Conservation (phyloP, 345 rosid genomes). For the Pistacia vera region DNA sequence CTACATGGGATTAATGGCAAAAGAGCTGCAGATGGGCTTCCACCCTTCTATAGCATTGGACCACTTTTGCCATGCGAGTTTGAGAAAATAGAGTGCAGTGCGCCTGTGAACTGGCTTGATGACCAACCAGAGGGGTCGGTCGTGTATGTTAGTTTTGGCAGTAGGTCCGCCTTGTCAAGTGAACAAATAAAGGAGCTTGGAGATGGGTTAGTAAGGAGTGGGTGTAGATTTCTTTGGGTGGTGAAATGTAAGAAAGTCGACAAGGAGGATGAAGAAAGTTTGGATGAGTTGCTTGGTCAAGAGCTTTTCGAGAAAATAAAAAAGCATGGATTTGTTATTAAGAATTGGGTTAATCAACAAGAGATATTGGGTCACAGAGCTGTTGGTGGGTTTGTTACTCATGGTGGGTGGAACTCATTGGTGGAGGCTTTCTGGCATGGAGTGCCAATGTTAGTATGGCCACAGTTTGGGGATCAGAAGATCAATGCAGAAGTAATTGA, state of each 20-base stretch:
- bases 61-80: conserved; percentile 34
- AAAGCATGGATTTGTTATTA: conserved; percentile 36
- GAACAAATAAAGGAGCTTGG: conserved; percentile 47
- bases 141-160: conserved; percentile 49
- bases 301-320: conserved; percentile 18
- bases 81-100: conserved; percentile 4
- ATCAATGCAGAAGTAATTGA: conserved; percentile 37
- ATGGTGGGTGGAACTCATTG: conserved; percentile 52
- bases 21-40: conserved; percentile 20
- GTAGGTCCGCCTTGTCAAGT: conserved; percentile 34
- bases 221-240: conserved; percentile 42
- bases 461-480: conserved; percentile 48
- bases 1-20: conserved; percentile 23
- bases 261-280: conserved; percentile 37
- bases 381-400: conserved; percentile 42
- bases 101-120: conserved; percentile 37
- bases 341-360: conserved; percentile 47
- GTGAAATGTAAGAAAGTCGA: conserved; percentile 37
- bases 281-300: conserved; percentile 36
- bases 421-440: conserved; percentile 46
- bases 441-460: conserved; percentile 47
- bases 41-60: conserved; percentile 33
- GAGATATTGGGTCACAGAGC: conserved; percentile 36
- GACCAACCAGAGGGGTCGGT: conserved; percentile 38
- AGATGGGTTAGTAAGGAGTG: conserved; percentile 34